phyloP scores from a whole-genome alignment of 1,284 basidiomycete species.

The Porogramme epimiltina region DNA sequence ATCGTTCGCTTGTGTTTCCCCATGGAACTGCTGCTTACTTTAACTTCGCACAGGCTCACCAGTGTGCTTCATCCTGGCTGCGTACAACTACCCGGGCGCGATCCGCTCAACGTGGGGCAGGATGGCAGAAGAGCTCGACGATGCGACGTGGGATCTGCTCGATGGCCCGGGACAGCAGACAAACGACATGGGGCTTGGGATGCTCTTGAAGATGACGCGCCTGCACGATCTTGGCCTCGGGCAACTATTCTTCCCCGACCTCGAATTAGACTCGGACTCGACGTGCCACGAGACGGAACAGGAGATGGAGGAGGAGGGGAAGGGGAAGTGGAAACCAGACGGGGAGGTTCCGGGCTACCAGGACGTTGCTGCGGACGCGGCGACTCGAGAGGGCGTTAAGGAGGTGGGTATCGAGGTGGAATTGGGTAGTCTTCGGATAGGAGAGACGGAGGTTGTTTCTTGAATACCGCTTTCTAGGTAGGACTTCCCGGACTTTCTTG shows the following conservation, averaged over 20 bases:
- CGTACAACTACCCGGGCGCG: conserved; percentile 61
- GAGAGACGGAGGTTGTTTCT: too few relatives aligned
- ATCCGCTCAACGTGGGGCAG: conserved; percentile 72
- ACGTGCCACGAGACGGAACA: conserved; percentile 5
- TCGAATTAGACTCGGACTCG: conserved; percentile 24
- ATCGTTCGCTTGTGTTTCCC: too few relatives aligned
- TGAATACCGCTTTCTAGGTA: too few relatives aligned
- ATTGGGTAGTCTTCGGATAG: too few relatives aligned
- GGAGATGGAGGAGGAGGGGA: background rate
- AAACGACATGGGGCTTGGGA: conserved; percentile 54
- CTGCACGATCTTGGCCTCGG: conserved; percentile 73
- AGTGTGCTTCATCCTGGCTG: conserved; percentile 73
- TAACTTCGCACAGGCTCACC: conserved; percentile 57
- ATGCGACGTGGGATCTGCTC: conserved; percentile 61
- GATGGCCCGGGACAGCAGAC: conserved; percentile 39
- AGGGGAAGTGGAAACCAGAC: background rate
- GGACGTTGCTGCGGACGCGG: background rate
- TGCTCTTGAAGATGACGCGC: conserved; percentile 76
- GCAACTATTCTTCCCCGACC: conserved; percentile 59
- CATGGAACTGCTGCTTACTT: background rate
- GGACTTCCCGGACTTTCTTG: too few relatives aligned
- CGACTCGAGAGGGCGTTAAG: background rate
- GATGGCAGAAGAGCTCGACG: conserved; percentile 66
- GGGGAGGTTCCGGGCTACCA: background rate
- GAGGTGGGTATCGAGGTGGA: too few relatives aligned